phyloP scores from a whole-genome alignment of 2,329 filamentous ascomycete species.

The Alternaria solani region DNA sequence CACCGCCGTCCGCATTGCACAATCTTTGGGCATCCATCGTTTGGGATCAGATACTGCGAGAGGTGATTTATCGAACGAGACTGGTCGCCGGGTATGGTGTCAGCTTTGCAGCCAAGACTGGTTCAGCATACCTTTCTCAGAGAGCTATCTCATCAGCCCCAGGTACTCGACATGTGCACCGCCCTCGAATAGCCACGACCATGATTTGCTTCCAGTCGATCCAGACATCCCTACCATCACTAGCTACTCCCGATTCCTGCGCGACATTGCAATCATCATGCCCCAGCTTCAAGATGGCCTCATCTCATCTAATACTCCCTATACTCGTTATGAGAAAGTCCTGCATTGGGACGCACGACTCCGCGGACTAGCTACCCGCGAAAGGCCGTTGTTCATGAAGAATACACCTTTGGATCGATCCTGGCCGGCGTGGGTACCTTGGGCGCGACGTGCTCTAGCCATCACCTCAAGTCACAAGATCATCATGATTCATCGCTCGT shows the following conservation, averaged over 20 bases:
- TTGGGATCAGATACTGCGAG: slow-evolving; percentile 30
- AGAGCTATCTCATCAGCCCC: slow-evolving; percentile 48
- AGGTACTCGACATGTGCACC: slow-evolving; percentile 37
- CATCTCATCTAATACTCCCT: slow-evolving; percentile 48
- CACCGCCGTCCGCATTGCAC: slow-evolving; percentile 34
- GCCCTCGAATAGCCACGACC: slow-evolving; percentile 38
- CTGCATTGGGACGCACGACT: slow-evolving; percentile 47
- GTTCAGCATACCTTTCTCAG: slow-evolving; percentile 52
- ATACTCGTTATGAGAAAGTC: slow-evolving; percentile 51
- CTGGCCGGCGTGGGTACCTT: slow-evolving; percentile 50
- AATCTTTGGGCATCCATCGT: slow-evolving; percentile 50
- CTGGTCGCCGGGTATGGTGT: slow-evolving; percentile 46
- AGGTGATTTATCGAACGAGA: slow-evolving; percentile 31
- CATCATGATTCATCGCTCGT: too few species aligned
- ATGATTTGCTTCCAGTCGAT: slow-evolving; percentile 24
- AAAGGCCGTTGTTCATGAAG: slow-evolving; percentile 42
- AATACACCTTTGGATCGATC: slow-evolving; percentile 36
- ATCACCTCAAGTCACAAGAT: not conserved
- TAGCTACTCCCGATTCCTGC: slow-evolving; percentile 44
- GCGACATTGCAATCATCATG: slow-evolving; percentile 48
- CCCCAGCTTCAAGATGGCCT: slow-evolving; percentile 16
- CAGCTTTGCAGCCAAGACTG: slow-evolving; percentile 53
- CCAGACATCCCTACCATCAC: slow-evolving; percentile 35
- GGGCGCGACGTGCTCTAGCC: slow-evolving; percentile 7
- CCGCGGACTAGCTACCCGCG: slow-evolving; percentile 40